Evolutionary conservation across 179 eudicot genomes (phyloP), one percentile per base, ranked within the genome.

Genomic region (Pouteria campechiana): DNA sequence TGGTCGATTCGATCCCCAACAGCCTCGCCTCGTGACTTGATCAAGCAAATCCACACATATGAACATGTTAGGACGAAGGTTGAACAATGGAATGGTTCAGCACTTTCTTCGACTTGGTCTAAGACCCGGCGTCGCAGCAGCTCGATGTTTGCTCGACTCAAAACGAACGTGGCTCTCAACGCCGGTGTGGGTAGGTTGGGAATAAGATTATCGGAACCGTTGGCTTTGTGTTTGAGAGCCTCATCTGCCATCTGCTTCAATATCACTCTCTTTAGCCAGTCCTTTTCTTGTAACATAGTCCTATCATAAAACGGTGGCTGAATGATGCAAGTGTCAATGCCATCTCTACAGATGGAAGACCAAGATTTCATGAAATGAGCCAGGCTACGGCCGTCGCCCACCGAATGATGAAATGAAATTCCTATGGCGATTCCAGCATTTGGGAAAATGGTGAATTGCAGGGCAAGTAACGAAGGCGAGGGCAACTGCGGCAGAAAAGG

Each of bases 371-470:
- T 28, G 53, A 78, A 78, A 21, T 40, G 24, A 21, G 41, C 31
- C 43, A 64, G 55, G 1, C 70, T 54, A 19, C 70, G 50, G 2
- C 54, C 68, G 41, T 78, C 86, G 9, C 61, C 63, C 15, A 55
- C 52, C 14, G 54, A 54, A 20, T 62, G 68, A 22, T 53, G 78
- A 45, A 50, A 67, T 6, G 78, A 35, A n/a, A 62, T 4, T 14
- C 81, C 86, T 6, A 74, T 46, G 33, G 60, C 61, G 15, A 78
- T 39, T 1, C 73, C 86, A 2, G 32, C 30, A 3, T 44, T 25
- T 1, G 78, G 73, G 30, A 78, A 74, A 7, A 46, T 29, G 0
- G 86, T 78, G 4, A 74, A 56, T 16, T 74, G 70, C 11, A 78
- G n/a, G 9, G 81, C 73, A 6, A 68, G 25, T 6, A 46, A 48